These are phyloP conservation scores for Petunia axillaris DNA, from an alignment of 257 asterid species.

Conservation along the genomic window DNA sequence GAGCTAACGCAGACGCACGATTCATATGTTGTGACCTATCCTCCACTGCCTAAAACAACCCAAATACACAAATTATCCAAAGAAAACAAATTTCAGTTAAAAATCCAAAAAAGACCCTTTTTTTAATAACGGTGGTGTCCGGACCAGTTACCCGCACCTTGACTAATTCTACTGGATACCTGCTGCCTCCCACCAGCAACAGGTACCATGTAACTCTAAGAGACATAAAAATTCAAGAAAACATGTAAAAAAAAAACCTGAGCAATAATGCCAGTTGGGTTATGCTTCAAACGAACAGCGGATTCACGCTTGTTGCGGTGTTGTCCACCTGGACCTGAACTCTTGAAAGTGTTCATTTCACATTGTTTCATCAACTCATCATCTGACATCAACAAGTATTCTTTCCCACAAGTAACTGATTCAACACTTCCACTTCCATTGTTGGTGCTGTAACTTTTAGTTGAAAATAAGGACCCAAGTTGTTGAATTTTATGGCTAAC, in stretches of 20 bases:
- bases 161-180: no score
- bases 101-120: not conserved
- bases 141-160: no score
- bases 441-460: slow-evolving; percentile 30
- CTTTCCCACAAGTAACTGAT: slow-evolving; percentile 47
- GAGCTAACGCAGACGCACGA: slow-evolving; percentile 79
- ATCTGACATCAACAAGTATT: slow-evolving; percentile 68
- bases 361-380: slow-evolving; percentile 87
- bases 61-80: slow-evolving; percentile 24
- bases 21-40: slow-evolving; percentile 95
- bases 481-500: slow-evolving; percentile 19
- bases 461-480: slow-evolving; percentile 33
- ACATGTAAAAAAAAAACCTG: slow-evolving; percentile 50
- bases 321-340: slow-evolving; percentile 98
- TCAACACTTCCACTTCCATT: slow-evolving; percentile 26
- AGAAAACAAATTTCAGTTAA: not conserved
- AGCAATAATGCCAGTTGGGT: slow-evolving; percentile 79
- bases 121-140: no score
- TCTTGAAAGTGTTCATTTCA: slow-evolving; percentile 79
- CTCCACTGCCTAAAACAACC: slow-evolving; percentile 71
- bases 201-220: no score
- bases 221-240: not conserved
- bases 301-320: slow-evolving; percentile 99
- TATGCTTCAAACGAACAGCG: slow-evolving; percentile 96
- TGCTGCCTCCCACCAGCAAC: no score